Evolutionary conservation across 2,329 filamentous ascomycete genomes (phyloP).

Genomic region (Hymenoscyphus repandus): DNA sequence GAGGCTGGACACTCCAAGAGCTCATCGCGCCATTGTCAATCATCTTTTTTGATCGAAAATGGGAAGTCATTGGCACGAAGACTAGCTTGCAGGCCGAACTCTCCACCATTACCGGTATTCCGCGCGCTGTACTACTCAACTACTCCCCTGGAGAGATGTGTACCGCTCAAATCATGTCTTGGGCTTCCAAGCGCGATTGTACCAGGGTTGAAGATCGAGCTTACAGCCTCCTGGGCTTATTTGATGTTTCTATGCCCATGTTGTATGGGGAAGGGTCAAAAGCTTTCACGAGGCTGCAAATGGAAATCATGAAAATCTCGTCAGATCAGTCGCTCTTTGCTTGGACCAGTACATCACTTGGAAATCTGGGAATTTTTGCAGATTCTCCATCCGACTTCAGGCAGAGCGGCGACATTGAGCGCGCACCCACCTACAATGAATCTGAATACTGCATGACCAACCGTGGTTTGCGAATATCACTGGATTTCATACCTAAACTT

Average conservation of each 20-base stretch:
- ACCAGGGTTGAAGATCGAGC: conserved; percentile 26
- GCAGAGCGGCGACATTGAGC: too few species aligned
- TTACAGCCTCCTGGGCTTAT: conserved; percentile 30
- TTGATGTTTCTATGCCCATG: conserved; percentile 33
- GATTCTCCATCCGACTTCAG: too few species aligned
- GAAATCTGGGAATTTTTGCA: too few species aligned
- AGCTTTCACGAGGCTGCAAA: neutral
- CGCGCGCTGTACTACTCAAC: conserved; percentile 18
- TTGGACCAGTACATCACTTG: neutral
- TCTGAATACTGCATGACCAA: too few species aligned
- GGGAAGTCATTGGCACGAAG: conserved; percentile 15
- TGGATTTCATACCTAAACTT: too few species aligned
- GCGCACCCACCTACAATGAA: too few species aligned
- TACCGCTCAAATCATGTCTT: conserved; percentile 34
- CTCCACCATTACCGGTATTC: conserved; percentile 11
- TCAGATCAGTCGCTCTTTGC: neutral
- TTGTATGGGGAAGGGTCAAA: conserved; percentile 29
- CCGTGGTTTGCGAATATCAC: too few species aligned
- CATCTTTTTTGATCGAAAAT: conserved; percentile 11
- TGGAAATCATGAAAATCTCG: neutral
- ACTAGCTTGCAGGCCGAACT: conserved; percentile 1
- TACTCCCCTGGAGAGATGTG: conserved; percentile 10
- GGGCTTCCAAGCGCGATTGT: conserved; percentile 32
- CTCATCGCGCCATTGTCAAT: conserved; percentile 11
- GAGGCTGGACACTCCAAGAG: conserved; percentile 7